Percentiles rank a stretch among this genome's conserved stretches.
These are phyloP conservation scores for Zasmidium cellare DNA, from an alignment of 2,329 filamentous ascomycete genomes.

Conservation along the genomic window DNA sequence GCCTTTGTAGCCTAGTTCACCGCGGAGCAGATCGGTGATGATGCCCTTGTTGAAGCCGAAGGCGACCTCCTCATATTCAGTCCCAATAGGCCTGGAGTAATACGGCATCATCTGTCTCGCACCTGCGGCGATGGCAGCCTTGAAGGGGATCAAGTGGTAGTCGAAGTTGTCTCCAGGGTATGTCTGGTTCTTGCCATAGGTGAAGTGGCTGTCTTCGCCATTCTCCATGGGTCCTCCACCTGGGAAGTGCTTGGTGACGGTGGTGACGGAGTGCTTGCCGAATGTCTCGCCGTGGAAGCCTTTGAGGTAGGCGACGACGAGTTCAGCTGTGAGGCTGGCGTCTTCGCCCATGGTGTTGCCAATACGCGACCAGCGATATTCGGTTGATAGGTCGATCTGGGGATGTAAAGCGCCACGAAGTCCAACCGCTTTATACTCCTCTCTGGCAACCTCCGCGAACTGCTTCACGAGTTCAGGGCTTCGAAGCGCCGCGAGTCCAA, in stretches of 20 bases:
- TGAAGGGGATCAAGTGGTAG: constrained; percentile 53
- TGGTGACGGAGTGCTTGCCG: constrained; percentile 47
- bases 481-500: constrained; percentile 53
- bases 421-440: constrained; percentile 48
- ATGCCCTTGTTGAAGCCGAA: constrained; percentile 55
- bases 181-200: constrained; percentile 53
- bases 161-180: constrained; percentile 55
- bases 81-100: constrained; percentile 51
- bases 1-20: constrained; percentile 52
- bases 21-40: constrained; percentile 50
- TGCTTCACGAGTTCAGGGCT: constrained; percentile 44
- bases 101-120: constrained; percentile 56
- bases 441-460: constrained; percentile 52
- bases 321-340: constrained; percentile 36
- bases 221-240: constrained; percentile 51
- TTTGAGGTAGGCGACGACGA: constrained; percentile 45
- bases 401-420: constrained; percentile 52
- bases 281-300: constrained; percentile 50
- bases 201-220: constrained; percentile 56
- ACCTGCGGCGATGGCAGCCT: constrained; percentile 51
- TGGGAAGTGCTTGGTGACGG: constrained; percentile 57
- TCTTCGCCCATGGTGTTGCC: constrained; percentile 52
- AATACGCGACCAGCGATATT: constrained; percentile 53
- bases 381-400: constrained; percentile 53
- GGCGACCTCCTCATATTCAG: constrained; percentile 48